A percentile compares a stretch with the other conserved stretches of the same genome.
Evolutionary conservation across 192 early-diverging fungal genomes (phyloP).

Genomic region (Oehlia diaphana): DNA sequence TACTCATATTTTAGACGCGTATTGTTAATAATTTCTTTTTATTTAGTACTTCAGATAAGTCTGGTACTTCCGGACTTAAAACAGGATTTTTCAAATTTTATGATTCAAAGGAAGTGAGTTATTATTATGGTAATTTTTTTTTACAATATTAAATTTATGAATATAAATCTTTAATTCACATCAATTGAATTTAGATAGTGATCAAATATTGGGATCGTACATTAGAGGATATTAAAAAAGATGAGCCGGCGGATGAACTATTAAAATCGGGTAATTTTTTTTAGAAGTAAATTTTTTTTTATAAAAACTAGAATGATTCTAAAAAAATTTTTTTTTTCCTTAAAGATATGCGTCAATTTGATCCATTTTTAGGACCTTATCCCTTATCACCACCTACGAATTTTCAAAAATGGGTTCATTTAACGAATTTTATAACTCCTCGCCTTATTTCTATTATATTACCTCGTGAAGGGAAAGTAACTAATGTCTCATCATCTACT

Average conservation of each 20-base stretch:
- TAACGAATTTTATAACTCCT: conserved; percentile 66
- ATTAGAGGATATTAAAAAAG: conserved; percentile 66
- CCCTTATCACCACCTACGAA: conserved; percentile 67
- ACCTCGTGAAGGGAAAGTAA: conserved; percentile 19
- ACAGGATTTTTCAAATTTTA: conserved; percentile 81
- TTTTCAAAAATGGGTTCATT: conserved; percentile 74
- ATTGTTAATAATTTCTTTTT: background rate
- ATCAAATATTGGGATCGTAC: conserved; percentile 78
- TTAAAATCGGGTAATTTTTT: conserved; percentile 57
- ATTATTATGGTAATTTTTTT: background rate
- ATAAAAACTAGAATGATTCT: background rate
- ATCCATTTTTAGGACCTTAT: conserved; percentile 80
- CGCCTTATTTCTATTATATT: conserved; percentile 5
- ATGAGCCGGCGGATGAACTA: conserved; percentile 60
- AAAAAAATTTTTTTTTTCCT: background rate
- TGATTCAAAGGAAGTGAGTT: conserved; percentile 55
- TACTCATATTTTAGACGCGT: no score
- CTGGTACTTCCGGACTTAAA: conserved; percentile 54
- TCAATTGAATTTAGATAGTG: conserved; percentile 56
- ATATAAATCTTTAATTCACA: conserved; percentile 9
- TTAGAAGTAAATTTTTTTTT: background rate
- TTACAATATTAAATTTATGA: no score
- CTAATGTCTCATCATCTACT: conserved; percentile 21
- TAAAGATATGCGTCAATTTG: conserved; percentile 75
- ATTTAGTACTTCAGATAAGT: conserved; percentile 41